These are phyloP conservation scores for Starmerella roubikii DNA, from an alignment of 805 yeast species.

Conservation along the genomic window DNA sequence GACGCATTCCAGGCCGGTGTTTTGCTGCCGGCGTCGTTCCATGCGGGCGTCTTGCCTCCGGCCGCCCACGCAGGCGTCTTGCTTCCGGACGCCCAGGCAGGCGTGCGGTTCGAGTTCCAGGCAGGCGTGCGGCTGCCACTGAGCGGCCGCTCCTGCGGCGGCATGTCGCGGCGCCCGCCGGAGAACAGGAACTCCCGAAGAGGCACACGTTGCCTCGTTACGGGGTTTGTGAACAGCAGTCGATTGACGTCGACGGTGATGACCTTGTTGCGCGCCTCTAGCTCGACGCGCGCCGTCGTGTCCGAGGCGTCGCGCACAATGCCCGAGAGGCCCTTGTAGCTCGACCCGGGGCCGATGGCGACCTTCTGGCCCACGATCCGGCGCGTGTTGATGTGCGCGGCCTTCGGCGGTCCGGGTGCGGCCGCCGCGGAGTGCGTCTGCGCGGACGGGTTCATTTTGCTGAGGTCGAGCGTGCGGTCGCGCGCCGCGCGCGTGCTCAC, in stretches of 20 bases:
- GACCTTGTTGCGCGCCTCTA: slow-evolving; percentile 83
- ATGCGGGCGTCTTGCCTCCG: slow-evolving; percentile 38
- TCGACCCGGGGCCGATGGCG: slow-evolving; percentile 75
- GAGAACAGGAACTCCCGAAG: slow-evolving; percentile 60
- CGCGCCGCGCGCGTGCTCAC: slow-evolving; percentile 72
- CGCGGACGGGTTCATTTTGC: slow-evolving; percentile 67
- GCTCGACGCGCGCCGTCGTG: slow-evolving; percentile 77
- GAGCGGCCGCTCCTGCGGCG: slow-evolving; percentile 15
- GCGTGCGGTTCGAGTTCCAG: slow-evolving; percentile 29
- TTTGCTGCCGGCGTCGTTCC: slow-evolving; percentile 30
- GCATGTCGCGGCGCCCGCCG: slow-evolving; percentile 8
- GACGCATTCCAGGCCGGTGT: slow-evolving; percentile 29
- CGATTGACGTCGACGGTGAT: slow-evolving; percentile 71
- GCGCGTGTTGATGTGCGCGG: slow-evolving; percentile 17
- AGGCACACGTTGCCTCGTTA: slow-evolving; percentile 47
- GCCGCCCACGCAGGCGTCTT: slow-evolving; percentile 30
- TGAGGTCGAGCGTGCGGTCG: slow-evolving; percentile 53
- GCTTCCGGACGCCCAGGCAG: slow-evolving; percentile 35
- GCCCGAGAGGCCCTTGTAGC: slow-evolving; percentile 87
- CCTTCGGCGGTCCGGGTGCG: slow-evolving; percentile 25
- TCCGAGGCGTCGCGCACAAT: slow-evolving; percentile 89
- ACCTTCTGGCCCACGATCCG: slow-evolving; percentile 67
- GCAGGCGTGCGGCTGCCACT: slow-evolving; percentile 25
- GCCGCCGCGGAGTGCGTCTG: slow-evolving; percentile 38
- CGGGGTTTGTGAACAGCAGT: slow-evolving; percentile 56